Conservation (phyloP, 1,284 basidiomycete species). For the Meripilus lineatus region DNA sequence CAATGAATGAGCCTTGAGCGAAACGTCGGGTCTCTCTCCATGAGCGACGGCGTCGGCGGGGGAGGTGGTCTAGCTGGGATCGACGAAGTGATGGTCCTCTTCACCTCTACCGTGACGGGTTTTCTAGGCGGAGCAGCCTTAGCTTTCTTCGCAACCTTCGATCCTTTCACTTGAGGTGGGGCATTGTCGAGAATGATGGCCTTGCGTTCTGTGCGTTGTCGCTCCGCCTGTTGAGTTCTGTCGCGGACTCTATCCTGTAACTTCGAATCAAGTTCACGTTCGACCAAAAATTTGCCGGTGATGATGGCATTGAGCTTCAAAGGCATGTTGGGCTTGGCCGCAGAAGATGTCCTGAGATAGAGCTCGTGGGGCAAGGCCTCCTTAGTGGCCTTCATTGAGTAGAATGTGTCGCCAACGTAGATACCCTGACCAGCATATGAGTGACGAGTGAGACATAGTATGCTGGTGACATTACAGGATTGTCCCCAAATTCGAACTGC, state of each 20-base stretch:
- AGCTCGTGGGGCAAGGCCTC: slow-evolving; percentile 63
- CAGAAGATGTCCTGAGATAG: slow-evolving; percentile 57
- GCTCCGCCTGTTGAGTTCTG: slow-evolving; percentile 49
- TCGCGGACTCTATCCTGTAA: slow-evolving; percentile 51
- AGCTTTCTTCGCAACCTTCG: slow-evolving; percentile 29
- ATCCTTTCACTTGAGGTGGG: slow-evolving; percentile 14
- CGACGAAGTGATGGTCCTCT: too few species aligned
- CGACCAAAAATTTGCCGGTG: slow-evolving; percentile 60
- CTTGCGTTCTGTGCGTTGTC: slow-evolving; percentile 48
- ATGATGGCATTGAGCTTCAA: slow-evolving; percentile 71
- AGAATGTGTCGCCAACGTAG: slow-evolving; percentile 57
- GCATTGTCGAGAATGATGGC: slow-evolving; percentile 46
- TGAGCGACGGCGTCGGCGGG: slow-evolving; percentile 10
- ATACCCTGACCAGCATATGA: slow-evolving; percentile 44
- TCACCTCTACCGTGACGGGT: too few species aligned
- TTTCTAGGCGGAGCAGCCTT: too few species aligned
- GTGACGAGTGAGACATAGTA: background rate
- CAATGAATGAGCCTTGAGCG: slow-evolving; percentile 50
- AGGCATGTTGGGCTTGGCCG: slow-evolving; percentile 51
- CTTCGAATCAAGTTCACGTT: slow-evolving; percentile 49
- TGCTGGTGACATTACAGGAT: slow-evolving; percentile 40
- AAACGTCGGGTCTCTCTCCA: slow-evolving; percentile 22
- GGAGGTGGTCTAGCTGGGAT: too few species aligned
- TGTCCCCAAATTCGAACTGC: slow-evolving; percentile 55
- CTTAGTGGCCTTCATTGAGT: slow-evolving; percentile 40